Conservation (phyloP, 2,329 filamentous ascomycete species). For the Ceratocystis diversiconidia region DNA sequence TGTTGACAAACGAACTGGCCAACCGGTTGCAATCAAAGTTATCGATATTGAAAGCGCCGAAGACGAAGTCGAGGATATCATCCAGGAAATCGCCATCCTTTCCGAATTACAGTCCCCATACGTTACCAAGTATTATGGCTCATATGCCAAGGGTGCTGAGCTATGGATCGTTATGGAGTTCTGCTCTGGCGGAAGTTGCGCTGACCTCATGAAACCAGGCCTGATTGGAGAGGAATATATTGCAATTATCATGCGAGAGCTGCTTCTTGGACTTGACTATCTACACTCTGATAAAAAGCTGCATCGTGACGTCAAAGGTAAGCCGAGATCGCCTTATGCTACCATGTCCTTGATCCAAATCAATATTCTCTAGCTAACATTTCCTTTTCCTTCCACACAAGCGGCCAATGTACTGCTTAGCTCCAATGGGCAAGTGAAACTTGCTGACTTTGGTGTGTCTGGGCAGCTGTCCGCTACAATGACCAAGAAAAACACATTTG, state of each 20-base stretch:
- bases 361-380: conserved; percentile 12
- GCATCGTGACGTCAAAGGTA: conserved; percentile 90
- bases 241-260: conserved; percentile 81
- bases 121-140: conserved; percentile 95
- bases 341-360: background rate
- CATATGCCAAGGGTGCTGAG: conserved; percentile 88
- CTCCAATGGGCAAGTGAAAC: conserved; percentile 85
- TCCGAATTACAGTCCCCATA: conserved; percentile 92
- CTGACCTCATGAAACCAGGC: conserved; percentile 88
- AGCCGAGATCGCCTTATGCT: background rate
- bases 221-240: conserved; percentile 90
- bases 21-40: conserved; percentile 93
- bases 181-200: conserved; percentile 90
- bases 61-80: conserved; percentile 98
- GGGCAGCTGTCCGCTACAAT: conserved; percentile 93
- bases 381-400: conserved; percentile 25
- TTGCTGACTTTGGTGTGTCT: conserved; percentile 94
- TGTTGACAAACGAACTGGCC: conserved; percentile 83
- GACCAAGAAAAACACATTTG: conserved; percentile 99
- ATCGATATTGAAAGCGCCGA: conserved; percentile 98
- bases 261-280: conserved; percentile 83
- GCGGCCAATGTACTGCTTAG: conserved; percentile 86
- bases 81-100: conserved; percentile 94
- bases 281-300: conserved; percentile 91
- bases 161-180: conserved; percentile 99